Percentiles rank a stretch among this genome's conserved stretches.
Evolutionary conservation across 192 early-diverging fungal species (phyloP).

Genomic region (Entophlyctis luteolus): DNA sequence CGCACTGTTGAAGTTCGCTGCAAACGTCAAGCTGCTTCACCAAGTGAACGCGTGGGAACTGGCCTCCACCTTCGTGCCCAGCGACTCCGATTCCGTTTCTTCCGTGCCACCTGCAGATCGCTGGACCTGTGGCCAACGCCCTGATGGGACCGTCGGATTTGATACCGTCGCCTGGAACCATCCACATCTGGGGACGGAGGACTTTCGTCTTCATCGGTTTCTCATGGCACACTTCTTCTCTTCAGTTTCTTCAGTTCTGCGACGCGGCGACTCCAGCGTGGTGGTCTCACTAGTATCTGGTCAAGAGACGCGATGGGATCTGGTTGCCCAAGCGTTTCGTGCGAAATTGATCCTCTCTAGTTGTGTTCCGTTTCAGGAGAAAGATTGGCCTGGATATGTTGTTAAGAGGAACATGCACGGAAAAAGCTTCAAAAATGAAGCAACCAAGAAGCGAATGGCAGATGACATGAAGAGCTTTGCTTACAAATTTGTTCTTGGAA

Average conservation of each 20-base stretch:
- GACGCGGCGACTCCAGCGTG: slow-evolving; percentile 24
- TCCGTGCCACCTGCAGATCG: neutral
- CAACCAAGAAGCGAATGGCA: slow-evolving; percentile 37
- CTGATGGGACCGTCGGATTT: slow-evolving; percentile 24
- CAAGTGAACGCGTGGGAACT: slow-evolving; percentile 58
- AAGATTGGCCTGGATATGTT: slow-evolving; percentile 46
- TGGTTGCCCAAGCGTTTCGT: slow-evolving; percentile 38
- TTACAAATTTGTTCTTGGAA: slow-evolving; percentile 36
- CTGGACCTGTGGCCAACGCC: slow-evolving; percentile 7
- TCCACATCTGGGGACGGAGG: slow-evolving; percentile 58
- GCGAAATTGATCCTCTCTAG: slow-evolving; percentile 29
- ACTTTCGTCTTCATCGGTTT: slow-evolving; percentile 56
- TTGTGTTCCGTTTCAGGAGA: slow-evolving; percentile 39
- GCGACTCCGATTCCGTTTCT: neutral
- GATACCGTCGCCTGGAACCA: slow-evolving; percentile 53
- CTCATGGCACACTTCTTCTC: slow-evolving; percentile 58
- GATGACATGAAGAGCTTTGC: slow-evolving; percentile 45
- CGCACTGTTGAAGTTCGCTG: slow-evolving; percentile 6
- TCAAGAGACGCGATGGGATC: slow-evolving; percentile 53
- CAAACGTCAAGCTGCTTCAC: slow-evolving; percentile 39
- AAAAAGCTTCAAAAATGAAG: slow-evolving; percentile 50
- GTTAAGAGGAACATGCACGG: slow-evolving; percentile 55
- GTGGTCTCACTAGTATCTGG: slow-evolving; percentile 47
- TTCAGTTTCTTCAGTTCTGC: slow-evolving; percentile 32
- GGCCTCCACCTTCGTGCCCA: neutral